A percentile compares a stretch with the other conserved stretches of the same genome.
Evolutionary conservation across 352 stramenopile species (phyloP).

Genomic region (Globisporangium apiculatum): DNA sequence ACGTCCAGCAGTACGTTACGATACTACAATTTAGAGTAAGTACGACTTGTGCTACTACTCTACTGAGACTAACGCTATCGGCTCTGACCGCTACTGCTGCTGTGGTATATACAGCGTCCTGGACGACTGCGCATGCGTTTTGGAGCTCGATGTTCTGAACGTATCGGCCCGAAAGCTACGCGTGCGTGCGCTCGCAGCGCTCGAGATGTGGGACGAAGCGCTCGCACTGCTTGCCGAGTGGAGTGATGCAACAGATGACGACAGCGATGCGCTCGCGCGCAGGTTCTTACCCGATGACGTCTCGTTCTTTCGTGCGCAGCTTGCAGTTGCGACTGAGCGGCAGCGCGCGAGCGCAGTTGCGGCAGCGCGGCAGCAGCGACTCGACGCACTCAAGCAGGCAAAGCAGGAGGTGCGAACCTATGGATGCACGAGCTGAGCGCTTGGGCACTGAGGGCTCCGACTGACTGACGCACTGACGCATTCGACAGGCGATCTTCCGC

Average conservation of each 20-base stretch:
- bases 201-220: slow-evolving; percentile 17
- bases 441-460: neutral
- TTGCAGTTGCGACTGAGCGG: neutral
- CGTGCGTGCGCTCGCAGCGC: slow-evolving; percentile 7
- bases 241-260: neutral
- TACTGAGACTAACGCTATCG: too few species aligned
- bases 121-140: slow-evolving; percentile 14
- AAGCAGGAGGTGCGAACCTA: slow-evolving; percentile 6
- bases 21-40: too few species aligned
- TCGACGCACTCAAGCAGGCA: slow-evolving; percentile 3
- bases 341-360: neutral
- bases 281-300: slow-evolving; percentile 8
- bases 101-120: slow-evolving; percentile 4
- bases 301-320: slow-evolving; percentile 9
- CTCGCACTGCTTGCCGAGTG: slow-evolving; percentile 5
- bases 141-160: slow-evolving; percentile 9
- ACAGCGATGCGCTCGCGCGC: neutral
- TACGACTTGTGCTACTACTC: too few species aligned
- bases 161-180: slow-evolving; percentile 13
- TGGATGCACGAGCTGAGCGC: neutral
- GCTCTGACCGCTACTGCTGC: neutral
- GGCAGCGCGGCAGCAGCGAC: neutral
- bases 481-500: slow-evolving; percentile 12
- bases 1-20: too few species aligned
- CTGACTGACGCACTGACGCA: neutral